These are phyloP conservation scores for Rhazya stricta DNA, from an alignment of 257 asterid species.

Conservation along the genomic window DNA sequence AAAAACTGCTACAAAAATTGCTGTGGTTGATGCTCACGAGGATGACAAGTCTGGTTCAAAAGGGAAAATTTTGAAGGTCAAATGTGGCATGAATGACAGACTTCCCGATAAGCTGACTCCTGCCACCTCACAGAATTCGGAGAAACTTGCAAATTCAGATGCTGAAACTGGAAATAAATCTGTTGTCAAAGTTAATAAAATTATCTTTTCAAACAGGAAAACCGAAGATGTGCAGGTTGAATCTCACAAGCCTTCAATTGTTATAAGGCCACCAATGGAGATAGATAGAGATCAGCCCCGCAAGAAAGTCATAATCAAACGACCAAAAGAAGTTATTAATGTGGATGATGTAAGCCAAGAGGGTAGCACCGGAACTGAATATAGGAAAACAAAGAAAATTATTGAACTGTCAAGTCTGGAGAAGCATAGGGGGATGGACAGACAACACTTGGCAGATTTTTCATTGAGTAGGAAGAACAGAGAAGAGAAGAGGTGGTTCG, in stretches of 20 bases:
- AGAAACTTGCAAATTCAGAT: constrained; percentile 56
- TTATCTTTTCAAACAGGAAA: constrained; percentile 71
- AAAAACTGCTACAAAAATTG: constrained; percentile 48
- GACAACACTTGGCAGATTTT: constrained; percentile 43
- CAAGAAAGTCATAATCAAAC: constrained; percentile 70
- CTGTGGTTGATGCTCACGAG: constrained; percentile 53
- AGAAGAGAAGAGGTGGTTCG: constrained; percentile 57
- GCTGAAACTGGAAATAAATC: constrained; percentile 61
- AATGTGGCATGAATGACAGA: constrained; percentile 69
- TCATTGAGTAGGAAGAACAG: constrained; percentile 52
- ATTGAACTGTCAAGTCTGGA: constrained; percentile 65
- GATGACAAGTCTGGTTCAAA: constrained; percentile 71
- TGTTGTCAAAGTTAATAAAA: constrained; percentile 63
- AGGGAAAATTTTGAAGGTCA: constrained; percentile 83
- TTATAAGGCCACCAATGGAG: constrained; percentile 77
- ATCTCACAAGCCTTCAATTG: constrained; percentile 58
- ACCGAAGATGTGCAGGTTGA: constrained; percentile 62
- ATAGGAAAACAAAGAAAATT: constrained; percentile 78
- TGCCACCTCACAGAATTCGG: constrained; percentile 71
- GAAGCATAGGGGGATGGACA: constrained; percentile 40
- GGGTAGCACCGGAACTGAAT: constrained; percentile 67
- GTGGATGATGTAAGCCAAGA: constrained; percentile 81
- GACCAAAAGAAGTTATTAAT: constrained; percentile 64
- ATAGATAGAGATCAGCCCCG: constrained; percentile 65
- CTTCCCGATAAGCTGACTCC: constrained; percentile 67